These are phyloP conservation scores for Tolypocladium tundrense DNA, from an alignment of 2,329 filamentous ascomycete genomes.

Conservation along the genomic window DNA sequence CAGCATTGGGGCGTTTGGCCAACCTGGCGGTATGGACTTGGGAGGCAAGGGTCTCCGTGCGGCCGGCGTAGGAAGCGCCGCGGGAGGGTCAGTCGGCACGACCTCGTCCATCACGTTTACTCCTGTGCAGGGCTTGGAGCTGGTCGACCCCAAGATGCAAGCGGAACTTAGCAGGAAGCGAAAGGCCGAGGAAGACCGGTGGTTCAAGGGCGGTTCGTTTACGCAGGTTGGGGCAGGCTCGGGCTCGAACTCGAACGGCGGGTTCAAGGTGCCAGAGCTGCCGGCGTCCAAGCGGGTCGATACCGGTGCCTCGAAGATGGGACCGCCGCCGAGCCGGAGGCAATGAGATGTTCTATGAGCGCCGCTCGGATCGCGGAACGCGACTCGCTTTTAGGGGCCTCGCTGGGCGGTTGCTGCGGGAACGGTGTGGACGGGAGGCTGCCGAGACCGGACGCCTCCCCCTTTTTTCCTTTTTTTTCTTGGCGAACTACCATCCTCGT, in stretches of 20 bases:
- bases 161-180: slow-evolving; percentile 82
- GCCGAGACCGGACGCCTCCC: not conserved
- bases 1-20: slow-evolving; percentile 69
- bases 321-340: slow-evolving; percentile 20
- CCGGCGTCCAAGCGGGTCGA: slow-evolving; percentile 62
- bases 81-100: slow-evolving; percentile 55
- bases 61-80: slow-evolving; percentile 67
- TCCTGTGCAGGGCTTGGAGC: slow-evolving; percentile 84
- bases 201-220: slow-evolving; percentile 97
- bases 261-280: slow-evolving; percentile 74
- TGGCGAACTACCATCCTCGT: not conserved
- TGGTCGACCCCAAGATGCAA: slow-evolving; percentile 86
- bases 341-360: not conserved
- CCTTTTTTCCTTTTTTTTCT: not conserved
- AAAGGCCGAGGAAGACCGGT: slow-evolving; percentile 88
- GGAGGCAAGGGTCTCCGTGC: slow-evolving; percentile 70
- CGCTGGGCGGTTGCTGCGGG: not conserved
- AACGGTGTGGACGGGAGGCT: not conserved
- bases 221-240: slow-evolving; percentile 61
- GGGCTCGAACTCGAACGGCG: slow-evolving; percentile 35
- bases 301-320: slow-evolving; percentile 25
- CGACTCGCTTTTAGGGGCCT: not conserved
- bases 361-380: no score
- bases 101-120: slow-evolving; percentile 87
- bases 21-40: slow-evolving; percentile 56